These are phyloP conservation scores for Scheffersomyces lignosus DNA, from an alignment of 805 yeast species.

Conservation along the genomic window DNA sequence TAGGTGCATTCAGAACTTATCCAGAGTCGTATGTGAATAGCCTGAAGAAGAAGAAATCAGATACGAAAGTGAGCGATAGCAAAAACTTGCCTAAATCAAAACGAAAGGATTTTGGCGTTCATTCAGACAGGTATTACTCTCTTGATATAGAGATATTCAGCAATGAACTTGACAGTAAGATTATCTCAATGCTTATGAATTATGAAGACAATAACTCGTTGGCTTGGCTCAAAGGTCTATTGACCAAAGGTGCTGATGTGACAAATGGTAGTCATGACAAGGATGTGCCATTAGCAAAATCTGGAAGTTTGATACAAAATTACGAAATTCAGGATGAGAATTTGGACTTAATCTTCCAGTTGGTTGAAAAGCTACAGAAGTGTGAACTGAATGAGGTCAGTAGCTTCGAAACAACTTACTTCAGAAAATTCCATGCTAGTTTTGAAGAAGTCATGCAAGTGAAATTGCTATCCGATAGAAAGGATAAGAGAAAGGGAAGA, in stretches of 20 bases:
- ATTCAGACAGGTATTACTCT: constrained; percentile 67
- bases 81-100: constrained; percentile 48
- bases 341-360: constrained; percentile 6
- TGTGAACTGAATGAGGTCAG: constrained; percentile 6
- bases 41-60: constrained; percentile 6
- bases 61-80: constrained; percentile 7
- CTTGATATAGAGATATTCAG: constrained; percentile 62
- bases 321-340: constrained; percentile 8
- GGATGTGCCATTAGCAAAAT: neutral
- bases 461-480: neutral
- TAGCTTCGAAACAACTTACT: constrained; percentile 3
- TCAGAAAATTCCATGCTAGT: constrained; percentile 5
- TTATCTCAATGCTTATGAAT: constrained; percentile 8
- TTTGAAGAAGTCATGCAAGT: constrained; percentile 7
- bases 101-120: constrained; percentile 66
- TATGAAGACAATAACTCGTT: constrained; percentile 8
- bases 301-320: constrained; percentile 3
- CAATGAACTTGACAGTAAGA: constrained; percentile 44
- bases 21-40: constrained; percentile 31
- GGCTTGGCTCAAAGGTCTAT: constrained; percentile 11
- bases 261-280: neutral
- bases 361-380: constrained; percentile 9
- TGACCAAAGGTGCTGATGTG: constrained; percentile 3
- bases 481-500: neutral
- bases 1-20: constrained; percentile 86